Base-by-base conservation (phyloP, 2,329 filamentous ascomycete genomes). In the Pseudofabraea citricarpa region DNA sequence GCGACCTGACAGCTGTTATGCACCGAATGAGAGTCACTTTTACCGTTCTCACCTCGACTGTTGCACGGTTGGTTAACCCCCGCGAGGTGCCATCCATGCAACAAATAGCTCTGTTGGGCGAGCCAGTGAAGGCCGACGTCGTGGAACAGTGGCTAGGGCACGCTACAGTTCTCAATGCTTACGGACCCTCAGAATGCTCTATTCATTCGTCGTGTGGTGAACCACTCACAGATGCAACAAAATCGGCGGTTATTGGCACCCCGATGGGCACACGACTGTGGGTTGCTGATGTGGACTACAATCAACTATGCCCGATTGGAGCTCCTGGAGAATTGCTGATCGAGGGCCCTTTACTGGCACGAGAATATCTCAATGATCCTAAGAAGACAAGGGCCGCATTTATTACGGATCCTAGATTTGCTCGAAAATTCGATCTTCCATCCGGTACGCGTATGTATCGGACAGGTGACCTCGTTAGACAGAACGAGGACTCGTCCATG, bases 351-450 rank as follows among this genome's bases (percentile, higher is more conserved):
- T 31, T 29, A 22, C 73, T 83, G 4, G 79, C 77, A 7, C 65
- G 75, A 21, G 78, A 77, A 23, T 83, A 83, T 47, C 63, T 81
- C n/a, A 72, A 72, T 39, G 73, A 81, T 42, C 66, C 68, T 0
- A 68, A 70, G 37, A 79, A 78, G 61, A 83, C 79, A 0, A 68
- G 67, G 2, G 69, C 71, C 21, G 71, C 70, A 1, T 84, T 83
- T 48, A 71, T 84, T 37, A 63, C 67, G 10, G 66, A 78, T 43
- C 77, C 76, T 1, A 60, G 56, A 1, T 71, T 46, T 2, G n/a
- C 20, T 37, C 35, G 13, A n/a, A 37, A 37, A 12, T 37, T 37
- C 16, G 35, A 24, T 5, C 35, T 37, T 4, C 35, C 35, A 37
- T 37, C 35, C 35, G 35, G 35, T 3, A 37, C 35, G 3, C 35